Evolutionary conservation across 345 rosid genomes (phyloP).

Genomic region (Luvunga scandens): DNA sequence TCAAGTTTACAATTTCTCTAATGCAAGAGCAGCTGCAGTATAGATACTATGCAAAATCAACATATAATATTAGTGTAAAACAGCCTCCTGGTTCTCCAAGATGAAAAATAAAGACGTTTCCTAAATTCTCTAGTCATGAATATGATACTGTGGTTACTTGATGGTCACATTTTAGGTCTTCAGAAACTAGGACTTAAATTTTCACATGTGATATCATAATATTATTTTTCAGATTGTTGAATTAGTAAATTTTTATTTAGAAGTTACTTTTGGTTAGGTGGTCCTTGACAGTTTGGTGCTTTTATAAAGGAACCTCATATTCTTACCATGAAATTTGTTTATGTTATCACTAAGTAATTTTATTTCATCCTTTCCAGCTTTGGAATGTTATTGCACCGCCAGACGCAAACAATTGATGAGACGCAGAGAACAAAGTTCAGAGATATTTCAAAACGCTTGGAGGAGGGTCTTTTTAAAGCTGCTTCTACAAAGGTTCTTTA

Average conservation of each 20-base stretch:
- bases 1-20: background rate
- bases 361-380: constrained; percentile 38
- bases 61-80: background rate
- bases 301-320: background rate
- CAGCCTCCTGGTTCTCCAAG: background rate
- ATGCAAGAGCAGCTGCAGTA: background rate
- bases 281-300: background rate
- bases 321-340: constrained; percentile 1
- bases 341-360: background rate
- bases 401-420: constrained; percentile 42
- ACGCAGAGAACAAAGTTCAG: constrained; percentile 39
- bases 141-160: background rate
- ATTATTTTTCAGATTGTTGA: background rate
- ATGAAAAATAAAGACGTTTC: background rate
- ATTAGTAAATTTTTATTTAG: background rate
- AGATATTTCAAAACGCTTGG: constrained; percentile 78
- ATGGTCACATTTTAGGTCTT: background rate
- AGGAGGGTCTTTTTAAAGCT: constrained; percentile 71
- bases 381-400: constrained; percentile 48
- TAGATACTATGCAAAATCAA: background rate
- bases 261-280: background rate
- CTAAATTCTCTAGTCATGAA: background rate
- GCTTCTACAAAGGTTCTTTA: constrained; percentile 65
- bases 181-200: background rate
- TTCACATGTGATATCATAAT: background rate